phyloP scores from a whole-genome alignment of 2,329 filamentous ascomycete species.

The Huntiella savannae region DNA sequence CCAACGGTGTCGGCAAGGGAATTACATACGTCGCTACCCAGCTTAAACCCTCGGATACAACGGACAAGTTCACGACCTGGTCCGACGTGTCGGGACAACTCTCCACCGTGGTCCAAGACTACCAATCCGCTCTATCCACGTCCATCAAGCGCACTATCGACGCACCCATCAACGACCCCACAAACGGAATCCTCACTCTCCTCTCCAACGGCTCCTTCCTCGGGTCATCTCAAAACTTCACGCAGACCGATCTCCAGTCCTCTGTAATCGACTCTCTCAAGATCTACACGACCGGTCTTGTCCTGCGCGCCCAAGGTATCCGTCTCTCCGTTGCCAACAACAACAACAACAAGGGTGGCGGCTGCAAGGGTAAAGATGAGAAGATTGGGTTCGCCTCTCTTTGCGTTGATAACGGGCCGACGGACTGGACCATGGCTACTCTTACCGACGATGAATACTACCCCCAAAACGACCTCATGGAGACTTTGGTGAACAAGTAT shows the following conservation, averaged over 20 bases:
- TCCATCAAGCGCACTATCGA: constrained; percentile 10
- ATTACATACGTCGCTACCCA: neutral
- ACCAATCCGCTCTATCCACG: constrained; percentile 4
- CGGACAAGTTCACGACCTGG: constrained; percentile 9
- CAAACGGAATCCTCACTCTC: constrained; percentile 4
- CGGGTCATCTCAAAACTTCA: constrained; percentile 11
- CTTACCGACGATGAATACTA: constrained; percentile 7
- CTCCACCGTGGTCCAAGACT: constrained; percentile 8
- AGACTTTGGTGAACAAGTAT: constrained; percentile 11
- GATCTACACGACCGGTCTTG: constrained; percentile 7
- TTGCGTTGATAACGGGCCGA: constrained; percentile 4
- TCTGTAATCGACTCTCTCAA: constrained; percentile 7
- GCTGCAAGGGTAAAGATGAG: neutral
- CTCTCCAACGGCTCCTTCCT: constrained; percentile 11
- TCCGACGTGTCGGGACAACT: constrained; percentile 4
- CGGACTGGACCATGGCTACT: constrained; percentile 2
- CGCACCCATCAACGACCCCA: constrained; percentile 7
- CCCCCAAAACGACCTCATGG: constrained; percentile 6
- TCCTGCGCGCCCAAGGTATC: constrained; percentile 9
- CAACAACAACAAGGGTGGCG: neutral
- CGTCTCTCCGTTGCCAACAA: constrained; percentile 6
- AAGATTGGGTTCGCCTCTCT: constrained; percentile 4
- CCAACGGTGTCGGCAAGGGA: neutral
- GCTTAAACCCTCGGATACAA: neutral
- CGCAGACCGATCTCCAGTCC: constrained; percentile 11